Base-by-base conservation (phyloP, 306 rosid species). In the Sphenostylis stenocarpa region DNA sequence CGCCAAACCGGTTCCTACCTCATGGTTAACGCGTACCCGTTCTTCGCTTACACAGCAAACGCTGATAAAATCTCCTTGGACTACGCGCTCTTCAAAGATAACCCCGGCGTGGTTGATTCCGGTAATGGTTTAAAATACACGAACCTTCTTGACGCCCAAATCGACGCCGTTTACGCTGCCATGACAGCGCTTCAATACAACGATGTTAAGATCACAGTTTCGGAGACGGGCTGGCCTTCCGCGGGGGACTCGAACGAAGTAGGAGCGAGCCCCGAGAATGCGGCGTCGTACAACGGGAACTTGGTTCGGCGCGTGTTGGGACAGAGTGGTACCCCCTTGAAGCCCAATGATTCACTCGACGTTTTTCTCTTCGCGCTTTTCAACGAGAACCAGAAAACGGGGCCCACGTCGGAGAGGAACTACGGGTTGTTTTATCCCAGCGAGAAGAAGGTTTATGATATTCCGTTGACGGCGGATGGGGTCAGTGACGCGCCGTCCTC, bases 191-290 rank as follows among this genome's bases (percentile, higher is more conserved):
- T 94, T 0, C 82, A 90, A 41, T 85, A 86, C 85, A 77, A 80
- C 67, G 96, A 91, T 79, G 67, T 94, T 0, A 80, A 73, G 53
- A 1, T 94, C 1, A 78, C 84, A 0, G 84, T 94, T 0, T 66
- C 97, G 0, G 98, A 94, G 33, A 90, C 97, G 0, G 98, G 98
- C 0, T 94, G 98, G 98, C 98, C 98, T 0, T 91, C 98, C 0
- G 70, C 62, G 9, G 98, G 98, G 0, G 98, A 91, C 36, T 76
- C 74, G 1, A 80, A 88, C 3, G 98, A 94, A 21, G 4, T 88
- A 1, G 98, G 98, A 8, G 90, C 96, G 0, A 28, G 90, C 0
- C 19, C 39, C 2, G 86, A 66, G 2, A 94, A 94, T 81, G 98
- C 98, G 38, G 94, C 91, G 81, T 43, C 90, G 82, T 94, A 94